A percentile compares a stretch with the other conserved stretches of the same genome.
These are phyloP conservation scores for Cercophora newfieldiana DNA, from an alignment of 495 filamentous ascomycete genomes.

Conservation along the genomic window DNA sequence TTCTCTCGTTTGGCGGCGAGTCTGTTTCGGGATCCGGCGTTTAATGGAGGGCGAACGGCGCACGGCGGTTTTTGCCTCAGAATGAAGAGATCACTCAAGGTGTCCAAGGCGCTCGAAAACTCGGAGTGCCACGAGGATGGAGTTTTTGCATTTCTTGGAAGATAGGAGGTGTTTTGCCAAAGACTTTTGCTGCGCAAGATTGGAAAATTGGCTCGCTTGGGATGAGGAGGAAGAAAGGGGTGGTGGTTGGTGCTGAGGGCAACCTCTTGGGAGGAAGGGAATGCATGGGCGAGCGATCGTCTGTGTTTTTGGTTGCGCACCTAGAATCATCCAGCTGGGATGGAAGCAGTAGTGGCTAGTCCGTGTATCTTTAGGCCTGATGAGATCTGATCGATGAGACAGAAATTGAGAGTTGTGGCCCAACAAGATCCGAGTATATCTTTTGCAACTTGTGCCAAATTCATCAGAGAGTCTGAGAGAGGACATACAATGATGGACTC, in stretches of 20 bases:
- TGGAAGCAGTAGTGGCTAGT: no score
- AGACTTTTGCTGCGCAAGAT: background rate
- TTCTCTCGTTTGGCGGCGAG: background rate
- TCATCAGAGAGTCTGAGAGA: no score
- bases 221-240: background rate
- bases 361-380: no score
- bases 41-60: background rate
- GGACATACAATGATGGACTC: no score
- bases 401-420: no score
- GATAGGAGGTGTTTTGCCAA: background rate
- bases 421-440: no score
- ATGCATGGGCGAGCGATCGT: background rate
- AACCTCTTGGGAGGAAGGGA: constrained; percentile 5
- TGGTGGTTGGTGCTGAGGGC: background rate
- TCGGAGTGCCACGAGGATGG: background rate
- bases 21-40: background rate
- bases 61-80: background rate
- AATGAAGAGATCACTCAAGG: background rate
- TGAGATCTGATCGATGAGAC: no score
- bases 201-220: background rate
- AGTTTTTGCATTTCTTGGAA: background rate
- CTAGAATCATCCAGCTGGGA: background rate
- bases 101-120: background rate
- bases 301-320: background rate
- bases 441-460: no score